Evolutionary conservation across 164 flowering plant genomes (phyloP), one percentile per base, ranked within the genome.

Genomic region (Tetracentron sinense): DNA sequence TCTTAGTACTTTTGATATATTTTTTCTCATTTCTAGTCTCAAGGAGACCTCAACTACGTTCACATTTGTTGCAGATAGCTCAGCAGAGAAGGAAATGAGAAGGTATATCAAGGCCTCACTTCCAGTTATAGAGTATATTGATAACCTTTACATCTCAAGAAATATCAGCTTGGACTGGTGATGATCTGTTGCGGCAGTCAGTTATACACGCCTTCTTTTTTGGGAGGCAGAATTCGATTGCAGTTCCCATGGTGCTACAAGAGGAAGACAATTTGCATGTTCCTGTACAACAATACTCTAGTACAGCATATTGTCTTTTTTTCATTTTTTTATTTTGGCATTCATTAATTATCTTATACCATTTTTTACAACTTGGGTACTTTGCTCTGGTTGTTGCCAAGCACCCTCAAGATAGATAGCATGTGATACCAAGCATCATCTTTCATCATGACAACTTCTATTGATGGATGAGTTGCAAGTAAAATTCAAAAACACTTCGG

Each of bases 81-180:
- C 96, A 15, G 91, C 88, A 26, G 89, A 80, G 78, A 84, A 75
- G 74, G 81, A 83, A 75, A 92, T 92, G 98, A 81, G 69, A 66
- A 86, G 92, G 81, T 92, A 90, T 64, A 86, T 92, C 12, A 66
- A 71, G 21, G 94, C 96, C 30, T 79, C 86, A 15, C 38, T 53
- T 44, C 89, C 90, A 31, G 74, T 90, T 5, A 84, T 90, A 60
- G 60, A 75, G 42, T 85, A 86, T 75, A 84, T 92, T 31, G 98
- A 92, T 62, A 71, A 79, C 48, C 84, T 92, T 42, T 90, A 81
- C 72, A 62, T 69, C 20, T 69, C 83, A 6, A 83, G 85, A 73
- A 72, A 82, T 50, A 88, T 92, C 66, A 79, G 61, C 64, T 79
- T 92, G 80, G 90, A 92, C 75, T 92, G 98, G 98, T 92, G 79